Base-by-base conservation (phyloP, 1,284 basidiomycete genomes). In the Coniferiporia sulphurascens region DNA sequence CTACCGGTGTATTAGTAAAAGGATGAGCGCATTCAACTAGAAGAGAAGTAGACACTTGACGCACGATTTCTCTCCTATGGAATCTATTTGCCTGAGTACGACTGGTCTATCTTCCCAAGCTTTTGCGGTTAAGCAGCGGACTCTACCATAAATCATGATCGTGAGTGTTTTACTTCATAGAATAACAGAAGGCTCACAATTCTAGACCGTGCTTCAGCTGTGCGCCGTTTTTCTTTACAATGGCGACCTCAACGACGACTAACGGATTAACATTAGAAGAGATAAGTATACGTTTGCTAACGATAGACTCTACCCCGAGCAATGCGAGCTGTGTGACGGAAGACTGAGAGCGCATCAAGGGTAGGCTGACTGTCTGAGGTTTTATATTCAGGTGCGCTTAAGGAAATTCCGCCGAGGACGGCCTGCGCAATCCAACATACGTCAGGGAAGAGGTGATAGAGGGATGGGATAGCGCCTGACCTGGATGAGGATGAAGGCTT, bases 61-160 rank as follows among this genome's bases (percentile, higher is more conserved):
- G 69, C 60, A 91, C 89, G 89, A 91, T 80, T 91, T 92, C 67
- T 93, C 90, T 45, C 91, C 91, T 52, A 94, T 86, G 21, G 86
- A 82, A 49, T 90, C 86, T 51, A 94, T 79, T 68, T 94, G 91
- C 53, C 86, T 81, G 58, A 94, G 75, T 13, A 92, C 87, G 19
- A 85, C 75, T 12, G 91, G 87, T 41, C 90, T 77, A 66, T 91
- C 89, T 66, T 94, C 91, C 91, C 91, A 94, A 51, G 89, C 85
- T 66, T 86, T 92, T 10, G 89, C 89, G 58, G 76, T 81, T 46
- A 94, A 70, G 66, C 86, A 88, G 35, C 89, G 81, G 49, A 86
- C 70, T 48, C 90, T 92, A 59, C 5, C 51, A 49, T 50, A 21
- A 65, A 27, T 67, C 60, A 60, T 46, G 41, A 34, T 50, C 46